These are phyloP conservation scores for Saccharomyces pastorianus DNA, from an alignment of 1,139 yeast genomes.

Conservation along the genomic window DNA sequence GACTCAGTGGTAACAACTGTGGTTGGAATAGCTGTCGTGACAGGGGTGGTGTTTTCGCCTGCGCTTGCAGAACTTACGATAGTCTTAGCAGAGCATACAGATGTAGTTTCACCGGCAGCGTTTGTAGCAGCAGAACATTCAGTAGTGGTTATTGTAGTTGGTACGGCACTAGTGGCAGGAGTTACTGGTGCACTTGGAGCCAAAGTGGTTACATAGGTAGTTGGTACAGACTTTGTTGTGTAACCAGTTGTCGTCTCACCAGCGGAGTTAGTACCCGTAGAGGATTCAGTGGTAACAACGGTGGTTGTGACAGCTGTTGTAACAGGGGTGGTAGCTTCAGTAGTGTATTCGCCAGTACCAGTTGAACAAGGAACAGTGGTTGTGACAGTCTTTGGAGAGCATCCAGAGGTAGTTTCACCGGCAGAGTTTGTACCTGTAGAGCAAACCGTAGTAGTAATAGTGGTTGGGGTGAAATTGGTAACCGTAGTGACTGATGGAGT, in stretches of 20 bases:
- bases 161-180: background rate
- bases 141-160: background rate
- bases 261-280: background rate
- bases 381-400: background rate
- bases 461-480: background rate
- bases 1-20: background rate
- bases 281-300: background rate
- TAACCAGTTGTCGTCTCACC: background rate
- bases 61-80: background rate
- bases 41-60: background rate
- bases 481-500: background rate
- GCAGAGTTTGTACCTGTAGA: background rate
- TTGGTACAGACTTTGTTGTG: background rate
- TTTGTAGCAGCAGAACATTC: background rate
- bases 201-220: background rate
- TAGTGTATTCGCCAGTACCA: background rate
- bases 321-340: background rate
- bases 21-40: background rate
- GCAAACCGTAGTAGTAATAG: background rate
- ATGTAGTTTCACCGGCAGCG: background rate
- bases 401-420: background rate
- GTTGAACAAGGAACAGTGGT: background rate
- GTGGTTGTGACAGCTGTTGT: background rate
- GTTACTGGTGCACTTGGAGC: background rate
- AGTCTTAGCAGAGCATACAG: background rate